Percentiles rank a stretch among this genome's conserved stretches.
phyloP scores from a whole-genome alignment of 73 alveolate species.

The Blepharisma stoltei region DNA sequence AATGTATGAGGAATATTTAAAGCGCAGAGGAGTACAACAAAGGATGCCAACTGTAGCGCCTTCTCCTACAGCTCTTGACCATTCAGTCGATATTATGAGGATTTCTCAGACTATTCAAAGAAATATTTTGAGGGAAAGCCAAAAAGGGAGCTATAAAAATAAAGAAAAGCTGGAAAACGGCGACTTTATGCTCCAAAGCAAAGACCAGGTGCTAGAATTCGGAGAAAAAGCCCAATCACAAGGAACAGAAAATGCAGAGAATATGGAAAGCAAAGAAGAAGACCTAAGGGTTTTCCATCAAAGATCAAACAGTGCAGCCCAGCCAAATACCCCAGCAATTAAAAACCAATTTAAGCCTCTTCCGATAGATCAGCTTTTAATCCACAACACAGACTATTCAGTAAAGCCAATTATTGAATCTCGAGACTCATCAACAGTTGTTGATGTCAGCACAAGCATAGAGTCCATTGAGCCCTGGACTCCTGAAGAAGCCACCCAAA shows the following conservation, averaged over 20 bases:
- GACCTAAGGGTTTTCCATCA: slow-evolving; percentile 4
- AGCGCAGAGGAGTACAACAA: slow-evolving; percentile 19
- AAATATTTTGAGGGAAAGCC: slow-evolving; percentile 11
- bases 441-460: slow-evolving; percentile 33
- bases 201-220: slow-evolving; percentile 4
- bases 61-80: not conserved
- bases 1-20: slow-evolving; percentile 54
- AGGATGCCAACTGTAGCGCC: not conserved
- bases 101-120: not conserved
- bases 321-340: not conserved
- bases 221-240: slow-evolving; percentile 13
- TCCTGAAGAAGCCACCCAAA: slow-evolving; percentile 72
- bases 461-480: slow-evolving; percentile 68
- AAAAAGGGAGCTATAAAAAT: not conserved
- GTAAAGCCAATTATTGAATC: slow-evolving; percentile 95
- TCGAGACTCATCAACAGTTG: slow-evolving; percentile 58
- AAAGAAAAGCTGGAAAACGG: not conserved
- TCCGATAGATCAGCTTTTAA: slow-evolving; percentile 84
- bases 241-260: not conserved
- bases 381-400: slow-evolving; percentile 83
- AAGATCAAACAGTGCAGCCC: slow-evolving; percentile 13
- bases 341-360: slow-evolving; percentile 19
- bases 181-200: not conserved
- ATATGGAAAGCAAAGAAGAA: not conserved
- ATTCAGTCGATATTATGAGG: not conserved